Percentiles rank a stretch among this genome's conserved stretches.
Conservation (phyloP, 2,329 filamentous ascomycete species). For the Fusarium ramigenum region DNA sequence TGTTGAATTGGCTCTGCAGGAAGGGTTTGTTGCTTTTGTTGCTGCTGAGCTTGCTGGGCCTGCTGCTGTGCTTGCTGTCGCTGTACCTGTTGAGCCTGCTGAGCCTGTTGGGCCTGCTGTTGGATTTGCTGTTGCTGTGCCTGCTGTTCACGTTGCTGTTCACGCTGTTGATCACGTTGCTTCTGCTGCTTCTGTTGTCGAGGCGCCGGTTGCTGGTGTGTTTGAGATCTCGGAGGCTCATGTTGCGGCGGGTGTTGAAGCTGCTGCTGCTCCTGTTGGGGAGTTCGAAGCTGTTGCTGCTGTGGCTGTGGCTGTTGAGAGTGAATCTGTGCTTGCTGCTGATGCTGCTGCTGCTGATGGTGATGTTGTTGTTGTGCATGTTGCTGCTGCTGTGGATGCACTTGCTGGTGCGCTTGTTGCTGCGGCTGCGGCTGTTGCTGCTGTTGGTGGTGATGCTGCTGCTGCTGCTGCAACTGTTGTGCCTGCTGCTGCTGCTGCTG, state of each 20-base stretch:
- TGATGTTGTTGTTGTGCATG: slow-evolving; percentile 47
- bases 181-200: slow-evolving; percentile 44
- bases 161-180: slow-evolving; percentile 48
- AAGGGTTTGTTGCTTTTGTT: slow-evolving; percentile 46
- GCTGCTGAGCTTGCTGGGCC: slow-evolving; percentile 44
- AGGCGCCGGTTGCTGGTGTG: slow-evolving; percentile 45
- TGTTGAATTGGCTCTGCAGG: slow-evolving; percentile 44
- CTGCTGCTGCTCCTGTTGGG: slow-evolving; percentile 43
- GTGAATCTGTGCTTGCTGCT: slow-evolving; percentile 38
- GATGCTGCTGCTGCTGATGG: slow-evolving; percentile 34
- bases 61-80: slow-evolving; percentile 40
- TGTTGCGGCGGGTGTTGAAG: slow-evolving; percentile 43
- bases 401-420: slow-evolving; percentile 47
- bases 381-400: slow-evolving; percentile 45
- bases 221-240: slow-evolving; percentile 35
- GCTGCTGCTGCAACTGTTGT: slow-evolving; percentile 37
- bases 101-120: slow-evolving; percentile 34
- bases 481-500: slow-evolving; percentile 40
- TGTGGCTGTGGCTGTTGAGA: slow-evolving; percentile 36
- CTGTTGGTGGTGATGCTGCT: slow-evolving; percentile 46
- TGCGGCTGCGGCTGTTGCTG: slow-evolving; percentile 38
- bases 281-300: slow-evolving; percentile 41
- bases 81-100: slow-evolving; percentile 42
- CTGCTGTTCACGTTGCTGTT: slow-evolving; percentile 43
- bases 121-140: slow-evolving; percentile 43